Conservation (phyloP, 306 rosid genomes). For the Mucuna pruriens region DNA sequence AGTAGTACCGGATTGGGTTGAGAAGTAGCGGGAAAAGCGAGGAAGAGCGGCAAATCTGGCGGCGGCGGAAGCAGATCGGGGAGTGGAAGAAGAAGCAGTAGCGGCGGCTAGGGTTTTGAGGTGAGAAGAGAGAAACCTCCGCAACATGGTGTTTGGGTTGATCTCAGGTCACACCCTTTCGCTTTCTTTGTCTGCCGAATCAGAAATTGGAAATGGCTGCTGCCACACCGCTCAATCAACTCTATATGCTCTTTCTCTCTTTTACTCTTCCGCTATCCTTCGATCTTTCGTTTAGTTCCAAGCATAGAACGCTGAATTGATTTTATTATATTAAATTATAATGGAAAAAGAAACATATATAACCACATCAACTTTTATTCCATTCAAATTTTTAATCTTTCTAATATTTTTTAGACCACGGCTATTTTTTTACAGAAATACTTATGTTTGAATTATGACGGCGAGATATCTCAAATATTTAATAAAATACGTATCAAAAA, state of each 20-base stretch:
- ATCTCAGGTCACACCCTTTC: conserved; percentile 49
- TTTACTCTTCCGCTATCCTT: not conserved
- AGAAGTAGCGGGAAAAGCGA: conserved; percentile 50
- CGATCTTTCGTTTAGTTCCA: no score
- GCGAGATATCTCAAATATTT: no score
- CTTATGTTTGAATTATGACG: no score
- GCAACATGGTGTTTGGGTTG: conserved; percentile 57
- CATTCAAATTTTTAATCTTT: no score
- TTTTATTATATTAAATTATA: no score
- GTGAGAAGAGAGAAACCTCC: conserved; percentile 66
- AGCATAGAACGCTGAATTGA: no score
- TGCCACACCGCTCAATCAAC: not conserved
- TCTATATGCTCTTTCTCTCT: not conserved
- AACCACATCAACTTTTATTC: no score
- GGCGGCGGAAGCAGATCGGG: conserved; percentile 57
- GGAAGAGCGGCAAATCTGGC: conserved; percentile 39
- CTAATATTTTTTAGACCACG: no score
- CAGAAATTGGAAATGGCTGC: not conserved
- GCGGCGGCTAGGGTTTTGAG: conserved; percentile 61
- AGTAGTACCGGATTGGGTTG: conserved; percentile 57
- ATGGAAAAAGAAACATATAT: no score
- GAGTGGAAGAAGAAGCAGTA: conserved; percentile 37
- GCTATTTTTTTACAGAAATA: no score
- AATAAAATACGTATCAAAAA: no score
- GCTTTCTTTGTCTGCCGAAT: not conserved